Conservation (phyloP, 768 basidiomycete genomes). For the Termitomyces titanicus region DNA sequence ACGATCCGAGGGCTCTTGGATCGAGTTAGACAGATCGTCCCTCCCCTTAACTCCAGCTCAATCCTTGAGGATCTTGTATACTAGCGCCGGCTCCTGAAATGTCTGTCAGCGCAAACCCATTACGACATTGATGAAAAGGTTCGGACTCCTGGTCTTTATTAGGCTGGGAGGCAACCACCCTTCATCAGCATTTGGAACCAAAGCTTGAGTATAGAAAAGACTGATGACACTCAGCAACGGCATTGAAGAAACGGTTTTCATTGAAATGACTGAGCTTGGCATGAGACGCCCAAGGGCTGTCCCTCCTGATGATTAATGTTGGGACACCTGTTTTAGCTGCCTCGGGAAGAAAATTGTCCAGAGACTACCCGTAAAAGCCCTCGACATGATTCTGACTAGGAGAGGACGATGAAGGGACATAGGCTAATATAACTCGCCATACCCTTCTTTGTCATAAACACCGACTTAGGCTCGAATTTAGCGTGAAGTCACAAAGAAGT, state of each 20-base stretch:
- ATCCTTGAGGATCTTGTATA: conserved; percentile 16
- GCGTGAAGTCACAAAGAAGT: background rate
- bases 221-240: conserved; percentile 17
- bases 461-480: conserved; percentile 11
- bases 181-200: background rate
- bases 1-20: no score
- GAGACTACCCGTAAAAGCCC: conserved; percentile 11
- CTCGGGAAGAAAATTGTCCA: conserved; percentile 19
- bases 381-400: conserved; percentile 13
- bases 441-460: conserved; percentile 14
- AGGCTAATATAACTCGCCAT: conserved; percentile 17
- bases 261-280: conserved; percentile 22
- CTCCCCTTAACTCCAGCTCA: conserved; percentile 23
- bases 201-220: background rate
- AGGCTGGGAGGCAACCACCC: conserved; percentile 5
- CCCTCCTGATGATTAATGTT: conserved; percentile 20
- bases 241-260: conserved; percentile 17
- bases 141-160: conserved; percentile 15
- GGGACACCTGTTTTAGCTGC: conserved; percentile 17
- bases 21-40: no score
- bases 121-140: conserved; percentile 10
- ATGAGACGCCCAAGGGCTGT: conserved; percentile 15
- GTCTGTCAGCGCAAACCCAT: conserved; percentile 15
- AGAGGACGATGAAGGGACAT: conserved; percentile 10
- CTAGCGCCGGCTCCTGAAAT: conserved; percentile 20